Percentiles rank a stretch among this genome's conserved stretches.
Evolutionary conservation across 2,329 filamentous ascomycete genomes (phyloP).

Genomic region (Gyromitra esculenta): DNA sequence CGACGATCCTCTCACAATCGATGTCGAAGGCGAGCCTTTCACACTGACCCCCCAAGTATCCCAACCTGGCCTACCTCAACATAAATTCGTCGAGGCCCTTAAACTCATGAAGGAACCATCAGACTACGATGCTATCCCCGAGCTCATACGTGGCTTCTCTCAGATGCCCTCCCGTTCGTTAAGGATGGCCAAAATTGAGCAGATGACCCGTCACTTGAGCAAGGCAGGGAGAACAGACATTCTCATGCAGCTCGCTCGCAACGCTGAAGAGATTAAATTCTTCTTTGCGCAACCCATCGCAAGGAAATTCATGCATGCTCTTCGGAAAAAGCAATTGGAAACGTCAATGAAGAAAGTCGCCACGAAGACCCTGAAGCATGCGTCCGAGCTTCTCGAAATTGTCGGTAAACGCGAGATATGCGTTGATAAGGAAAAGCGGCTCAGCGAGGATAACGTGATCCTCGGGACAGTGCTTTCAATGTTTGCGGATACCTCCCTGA

Average conservation of each 20-base stretch:
- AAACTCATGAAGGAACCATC: slow-evolving; percentile 58
- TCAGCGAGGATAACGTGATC: slow-evolving; percentile 44
- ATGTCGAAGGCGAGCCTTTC: slow-evolving; percentile 67
- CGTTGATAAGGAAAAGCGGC: slow-evolving; percentile 14
- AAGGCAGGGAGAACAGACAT: slow-evolving; percentile 36
- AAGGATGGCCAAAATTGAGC: slow-evolving; percentile 1
- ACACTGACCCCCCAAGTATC: slow-evolving; percentile 51
- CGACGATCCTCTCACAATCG: slow-evolving; percentile 57
- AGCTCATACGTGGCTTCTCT: slow-evolving; percentile 58
- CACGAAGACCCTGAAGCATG: slow-evolving; percentile 19
- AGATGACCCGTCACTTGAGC: slow-evolving; percentile 45
- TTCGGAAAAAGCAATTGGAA: slow-evolving; percentile 11
- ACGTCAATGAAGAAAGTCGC: neutral
- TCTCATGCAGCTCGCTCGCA: slow-evolving; percentile 32
- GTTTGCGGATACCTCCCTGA: slow-evolving; percentile 27
- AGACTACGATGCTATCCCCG: slow-evolving; percentile 59
- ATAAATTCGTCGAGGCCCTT: slow-evolving; percentile 46
- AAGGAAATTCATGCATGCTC: slow-evolving; percentile 43
- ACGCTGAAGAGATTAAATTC: slow-evolving; percentile 32
- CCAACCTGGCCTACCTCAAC: neutral
- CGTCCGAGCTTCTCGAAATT: slow-evolving; percentile 23
- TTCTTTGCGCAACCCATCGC: slow-evolving; percentile 23
- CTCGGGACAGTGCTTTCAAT: slow-evolving; percentile 45
- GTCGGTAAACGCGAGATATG: slow-evolving; percentile 40
- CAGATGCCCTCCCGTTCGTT: slow-evolving; percentile 25